Conservation (phyloP, 164 flowering plant genomes). For the Malania oleifera region DNA sequence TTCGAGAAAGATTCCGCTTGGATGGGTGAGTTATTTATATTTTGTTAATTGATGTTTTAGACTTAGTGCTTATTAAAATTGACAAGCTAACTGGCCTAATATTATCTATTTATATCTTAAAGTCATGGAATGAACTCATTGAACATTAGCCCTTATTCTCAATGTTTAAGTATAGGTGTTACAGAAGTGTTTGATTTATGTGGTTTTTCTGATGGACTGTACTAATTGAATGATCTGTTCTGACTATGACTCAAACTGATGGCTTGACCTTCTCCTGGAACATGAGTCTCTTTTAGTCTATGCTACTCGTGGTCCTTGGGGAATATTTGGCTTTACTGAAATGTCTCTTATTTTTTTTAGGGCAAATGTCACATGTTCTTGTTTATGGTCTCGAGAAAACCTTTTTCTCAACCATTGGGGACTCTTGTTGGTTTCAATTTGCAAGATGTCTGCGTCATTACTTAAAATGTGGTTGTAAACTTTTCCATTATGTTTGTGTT, state of each 20-base stretch:
- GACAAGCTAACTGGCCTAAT: not conserved
- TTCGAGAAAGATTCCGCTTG: constrained; percentile 88
- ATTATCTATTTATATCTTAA: too few relatives aligned
- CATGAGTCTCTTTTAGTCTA: not conserved
- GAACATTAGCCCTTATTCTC: not conserved
- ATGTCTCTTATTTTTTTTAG: not conserved
- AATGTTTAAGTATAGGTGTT: not conserved
- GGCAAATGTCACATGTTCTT: not conserved
- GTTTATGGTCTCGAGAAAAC: not conserved
- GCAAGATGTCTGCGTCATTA: not conserved
- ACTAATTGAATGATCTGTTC: not conserved
- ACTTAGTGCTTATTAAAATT: not conserved
- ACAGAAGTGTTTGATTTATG: not conserved
- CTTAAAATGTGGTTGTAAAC: not conserved
- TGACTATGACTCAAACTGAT: not conserved
- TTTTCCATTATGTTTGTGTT: constrained; percentile 14
- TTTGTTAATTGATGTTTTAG: too few relatives aligned
- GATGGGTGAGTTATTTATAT: constrained; percentile 71
- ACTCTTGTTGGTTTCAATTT: not conserved
- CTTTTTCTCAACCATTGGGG: not conserved
- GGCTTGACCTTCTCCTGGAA: not conserved
- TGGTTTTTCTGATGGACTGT: not conserved
- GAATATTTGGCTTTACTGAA: not conserved
- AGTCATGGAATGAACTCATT: not conserved
- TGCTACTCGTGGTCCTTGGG: not conserved